A percentile compares a stretch with the other conserved stretches of the same genome.
Evolutionary conservation across 441 rosid genomes (phyloP).

Genomic region (Gossypium davidsonii): DNA sequence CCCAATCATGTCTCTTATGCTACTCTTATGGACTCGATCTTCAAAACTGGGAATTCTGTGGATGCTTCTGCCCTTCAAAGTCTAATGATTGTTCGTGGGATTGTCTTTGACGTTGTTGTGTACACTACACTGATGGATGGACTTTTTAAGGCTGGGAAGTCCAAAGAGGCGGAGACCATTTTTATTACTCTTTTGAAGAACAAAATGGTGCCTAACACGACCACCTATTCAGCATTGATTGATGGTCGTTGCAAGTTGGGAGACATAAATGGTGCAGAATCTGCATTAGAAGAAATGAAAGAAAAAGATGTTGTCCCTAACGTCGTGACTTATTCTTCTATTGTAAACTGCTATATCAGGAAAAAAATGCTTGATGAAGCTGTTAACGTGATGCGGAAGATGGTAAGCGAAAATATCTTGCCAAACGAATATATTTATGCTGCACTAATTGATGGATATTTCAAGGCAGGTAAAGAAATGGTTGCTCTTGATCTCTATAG

Average conservation of each 20-base stretch:
- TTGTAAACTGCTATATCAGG: constrained; percentile 64
- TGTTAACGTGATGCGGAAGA: constrained; percentile 43
- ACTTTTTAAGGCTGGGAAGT: constrained; percentile 59
- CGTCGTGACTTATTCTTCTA: constrained; percentile 56
- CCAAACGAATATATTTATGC: constrained; percentile 60
- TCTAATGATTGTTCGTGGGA: constrained; percentile 74
- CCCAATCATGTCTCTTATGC: constrained; percentile 68
- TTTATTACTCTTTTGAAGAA: constrained; percentile 42
- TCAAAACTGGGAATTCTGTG: constrained; percentile 45
- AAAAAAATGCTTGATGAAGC: constrained; percentile 75
- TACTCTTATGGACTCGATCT: constrained; percentile 59
- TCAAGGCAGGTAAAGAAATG: constrained; percentile 56
- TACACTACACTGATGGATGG: constrained; percentile 79
- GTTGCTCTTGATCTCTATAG: constrained; percentile 50
- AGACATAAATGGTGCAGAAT: constrained; percentile 50
- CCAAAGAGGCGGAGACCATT: constrained; percentile 55
- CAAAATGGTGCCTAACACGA: constrained; percentile 43
- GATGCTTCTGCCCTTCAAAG: constrained; percentile 66
- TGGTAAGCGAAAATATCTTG: constrained; percentile 39
- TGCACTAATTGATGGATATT: constrained; percentile 63
- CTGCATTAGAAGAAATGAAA: constrained; percentile 54
- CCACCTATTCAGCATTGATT: constrained; percentile 65
- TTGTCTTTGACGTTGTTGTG: constrained; percentile 64
- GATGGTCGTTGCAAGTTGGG: constrained; percentile 72
- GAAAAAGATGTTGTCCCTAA: constrained; percentile 44